Base-by-base conservation (phyloP, 2,329 filamentous ascomycete species). In the Ceratocystis diversiconidia region DNA sequence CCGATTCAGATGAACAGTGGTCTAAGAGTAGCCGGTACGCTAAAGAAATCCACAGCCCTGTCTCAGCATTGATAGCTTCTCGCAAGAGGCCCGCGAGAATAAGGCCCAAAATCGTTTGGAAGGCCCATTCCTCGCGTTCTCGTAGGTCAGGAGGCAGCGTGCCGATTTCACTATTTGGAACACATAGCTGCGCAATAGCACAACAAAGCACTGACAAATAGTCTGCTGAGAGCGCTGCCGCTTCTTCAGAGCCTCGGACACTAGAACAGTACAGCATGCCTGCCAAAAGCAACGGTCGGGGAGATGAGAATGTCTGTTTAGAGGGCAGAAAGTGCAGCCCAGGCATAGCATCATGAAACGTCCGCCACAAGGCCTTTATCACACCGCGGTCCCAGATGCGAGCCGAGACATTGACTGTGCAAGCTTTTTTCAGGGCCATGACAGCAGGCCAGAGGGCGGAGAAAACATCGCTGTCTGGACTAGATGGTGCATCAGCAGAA, bases 191-290 rank as follows among this genome's bases (percentile, higher is more conserved):
- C 1, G 75, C 72, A 61, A 78, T 78, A 15, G 76, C 74, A 61
- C 70, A 72, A 66, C 73, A 76, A 10, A 77, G 67, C 0, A 76
- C 72, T 5, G 68, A 66, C 66, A 77, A 76, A 67, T 76, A 78
- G n/a, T 73, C 71, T 0, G 74, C 72, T 0, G 75, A 73, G 5
- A 77, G 62, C 0, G 70, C 70, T 5, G 75, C 75, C 7, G 74
- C 69, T 4, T 76, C 74, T 0, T 72, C 68, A 1, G 72, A 57
- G 0, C 74, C 74, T 52, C 70, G 72, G 19, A 70, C 74, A 68
- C 71, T 76, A 43, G 70, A 78, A 71, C 72, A 77, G 69, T 78
- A 78, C 0, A 79, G 72, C 64, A 79, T 78, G 0, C 77, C 74
- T 2, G 76, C 76, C 5, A 79, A 70, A 8, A 79, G 71, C 0